Percentiles rank a stretch among this genome's conserved stretches.
Conservation (phyloP, 768 basidiomycete species). For the Cyathus striatus region DNA sequence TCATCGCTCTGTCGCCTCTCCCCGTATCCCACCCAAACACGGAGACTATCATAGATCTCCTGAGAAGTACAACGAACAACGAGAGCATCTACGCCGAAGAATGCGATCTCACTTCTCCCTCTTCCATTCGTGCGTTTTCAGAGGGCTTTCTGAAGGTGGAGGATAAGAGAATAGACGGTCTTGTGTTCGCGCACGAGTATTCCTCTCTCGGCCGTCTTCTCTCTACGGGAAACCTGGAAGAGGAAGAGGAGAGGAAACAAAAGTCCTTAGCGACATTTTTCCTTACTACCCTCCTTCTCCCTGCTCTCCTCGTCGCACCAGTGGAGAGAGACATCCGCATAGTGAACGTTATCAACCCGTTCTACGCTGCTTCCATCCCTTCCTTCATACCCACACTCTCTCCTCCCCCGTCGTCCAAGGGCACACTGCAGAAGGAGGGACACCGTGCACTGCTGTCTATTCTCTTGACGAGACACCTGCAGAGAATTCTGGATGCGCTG, state of each 20-base stretch:
- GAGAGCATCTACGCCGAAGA: constrained; percentile 76
- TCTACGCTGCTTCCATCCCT: constrained; percentile 74
- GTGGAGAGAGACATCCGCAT: constrained; percentile 90
- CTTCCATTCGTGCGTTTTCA: constrained; percentile 67
- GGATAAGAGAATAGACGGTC: constrained; percentile 68
- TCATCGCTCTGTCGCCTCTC: constrained; percentile 67
- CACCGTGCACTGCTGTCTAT: constrained; percentile 56
- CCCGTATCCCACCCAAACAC: constrained; percentile 50
- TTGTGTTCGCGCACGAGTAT: constrained; percentile 79
- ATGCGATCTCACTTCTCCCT: constrained; percentile 64
- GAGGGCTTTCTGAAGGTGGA: constrained; percentile 59
- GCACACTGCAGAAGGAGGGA: constrained; percentile 42
- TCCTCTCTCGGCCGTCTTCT: constrained; percentile 36
- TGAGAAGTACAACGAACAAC: constrained; percentile 68
- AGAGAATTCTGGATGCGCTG: constrained; percentile 79
- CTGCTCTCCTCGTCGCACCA: constrained; percentile 75
- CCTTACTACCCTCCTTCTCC: constrained; percentile 73
- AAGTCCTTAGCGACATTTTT: constrained; percentile 73
- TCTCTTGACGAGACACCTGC: constrained; percentile 73
- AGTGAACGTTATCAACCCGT: constrained; percentile 81
- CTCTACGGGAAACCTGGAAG: constrained; percentile 10
- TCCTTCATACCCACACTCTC: constrained; percentile 8
- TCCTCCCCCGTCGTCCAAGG: constrained; percentile 13
- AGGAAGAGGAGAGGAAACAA: constrained; percentile 30
- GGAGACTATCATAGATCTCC: constrained; percentile 56